Base-by-base conservation (phyloP, 1,284 basidiomycete genomes). In the Cutaneotrichosporon mucoides region DNA sequence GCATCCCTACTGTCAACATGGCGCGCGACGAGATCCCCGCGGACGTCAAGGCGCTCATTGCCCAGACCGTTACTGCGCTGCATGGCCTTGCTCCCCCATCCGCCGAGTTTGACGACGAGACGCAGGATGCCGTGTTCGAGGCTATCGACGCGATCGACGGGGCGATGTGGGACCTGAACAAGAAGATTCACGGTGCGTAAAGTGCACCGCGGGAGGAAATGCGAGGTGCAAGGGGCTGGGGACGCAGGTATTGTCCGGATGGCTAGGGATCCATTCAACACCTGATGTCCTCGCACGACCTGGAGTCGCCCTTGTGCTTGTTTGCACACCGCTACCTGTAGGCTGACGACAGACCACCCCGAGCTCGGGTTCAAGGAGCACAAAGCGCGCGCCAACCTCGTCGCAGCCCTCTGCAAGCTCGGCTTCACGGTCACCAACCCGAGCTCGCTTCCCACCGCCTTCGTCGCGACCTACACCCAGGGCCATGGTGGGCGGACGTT, bases 91-190 rank as follows among this genome's bases (percentile, higher is more conserved):
- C 64, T 0, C 62, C 68, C 6, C 55, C 66, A 8, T 16, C 12
- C 47, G 52, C 44, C 35, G 16, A 55, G 36, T 65, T 70, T 24
- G 59, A 60, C 44, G 63, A 67, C 44, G 62, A 68, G 59, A 66
- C 66, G 11, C 55, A 67, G 53, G 66, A 68, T 55, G 67, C 66
- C 2, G 59, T 68, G 7, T 68, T 70, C 50, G 71, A 74, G 15
- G 82, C 79, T 51, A 81, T 89, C 45, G 81, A 84, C 55, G 78
- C 72, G 9, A 75, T 86, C n/a, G 81, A 83, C 57, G 72, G 72
- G 0, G 83, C 85, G 55, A 76, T 89, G 58, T 79, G 85, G 51
- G 73, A 73, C 48, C 75, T 89, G 15, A 89, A 85, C 70, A 72
- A 88, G 34, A 84, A 86, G 67, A 88, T 90, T 16, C 87, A 87